phyloP scores from a whole-genome alignment of 176 grass and related monocot species.

The Sorghum bicolor region DNA sequence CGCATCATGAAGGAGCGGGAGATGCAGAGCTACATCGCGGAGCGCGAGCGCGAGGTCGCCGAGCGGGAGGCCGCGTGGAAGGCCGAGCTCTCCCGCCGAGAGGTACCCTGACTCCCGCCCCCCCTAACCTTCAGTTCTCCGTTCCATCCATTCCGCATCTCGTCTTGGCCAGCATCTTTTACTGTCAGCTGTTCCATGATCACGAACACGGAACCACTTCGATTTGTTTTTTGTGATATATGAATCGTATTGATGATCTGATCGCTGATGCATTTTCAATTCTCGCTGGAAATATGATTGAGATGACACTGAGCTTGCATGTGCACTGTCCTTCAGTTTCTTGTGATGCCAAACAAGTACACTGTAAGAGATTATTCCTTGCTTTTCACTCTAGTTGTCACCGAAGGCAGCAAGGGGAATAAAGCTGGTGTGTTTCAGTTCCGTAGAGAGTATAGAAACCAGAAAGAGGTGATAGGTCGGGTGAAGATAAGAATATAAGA shows the following conservation, averaged over 20 bases:
- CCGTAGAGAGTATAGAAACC: slow-evolving; percentile 10
- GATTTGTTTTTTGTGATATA: background rate
- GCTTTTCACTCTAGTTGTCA: background rate
- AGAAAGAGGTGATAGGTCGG: background rate
- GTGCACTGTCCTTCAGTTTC: background rate
- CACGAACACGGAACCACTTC: background rate
- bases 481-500: slow-evolving; percentile 26
- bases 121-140: background rate
- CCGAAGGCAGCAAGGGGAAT: background rate
- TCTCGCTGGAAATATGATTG: background rate
- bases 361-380: slow-evolving; percentile 22
- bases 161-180: background rate
- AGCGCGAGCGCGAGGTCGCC: slow-evolving; percentile 79
- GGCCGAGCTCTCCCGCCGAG: slow-evolving; percentile 77
- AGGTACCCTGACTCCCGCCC: slow-evolving; percentile 37
- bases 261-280: background rate
- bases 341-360: slow-evolving; percentile 7
- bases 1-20: slow-evolving; percentile 96
- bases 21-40: slow-evolving; percentile 85
- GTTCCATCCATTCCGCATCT: background rate
- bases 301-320: background rate
- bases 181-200: background rate
- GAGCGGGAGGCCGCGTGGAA: slow-evolving; percentile 88
- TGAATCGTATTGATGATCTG: background rate
- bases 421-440: slow-evolving; percentile 25